phyloP scores from a whole-genome alignment of 2,329 filamentous ascomycete species.

The Aquanectria penicillioides region DNA sequence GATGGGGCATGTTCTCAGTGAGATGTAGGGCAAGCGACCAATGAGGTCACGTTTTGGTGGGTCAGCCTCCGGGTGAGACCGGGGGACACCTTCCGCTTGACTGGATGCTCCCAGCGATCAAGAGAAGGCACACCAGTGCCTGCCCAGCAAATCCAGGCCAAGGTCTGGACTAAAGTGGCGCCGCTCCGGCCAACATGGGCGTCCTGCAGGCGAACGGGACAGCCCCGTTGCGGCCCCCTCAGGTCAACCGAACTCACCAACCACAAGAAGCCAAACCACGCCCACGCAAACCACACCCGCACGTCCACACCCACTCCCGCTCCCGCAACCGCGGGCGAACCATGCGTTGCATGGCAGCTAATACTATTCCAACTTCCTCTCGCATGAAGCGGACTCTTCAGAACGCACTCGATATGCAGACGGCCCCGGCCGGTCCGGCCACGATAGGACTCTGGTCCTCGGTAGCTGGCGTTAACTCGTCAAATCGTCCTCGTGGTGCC shows the following conservation, averaged over 20 bases:
- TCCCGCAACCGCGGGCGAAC: neutral
- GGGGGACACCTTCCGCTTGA: too few species aligned
- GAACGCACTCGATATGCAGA: constrained; percentile 9
- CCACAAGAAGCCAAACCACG: too few species aligned
- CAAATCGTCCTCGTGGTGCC: neutral
- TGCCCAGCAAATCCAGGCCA: too few species aligned
- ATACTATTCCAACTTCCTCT: neutral
- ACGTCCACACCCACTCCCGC: neutral
- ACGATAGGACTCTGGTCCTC: neutral
- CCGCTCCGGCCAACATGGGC: constrained; percentile 4
- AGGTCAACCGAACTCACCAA: neutral
- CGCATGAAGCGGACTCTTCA: neutral
- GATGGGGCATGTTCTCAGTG: too few species aligned
- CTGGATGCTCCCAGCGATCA: too few species aligned
- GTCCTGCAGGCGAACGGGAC: neutral
- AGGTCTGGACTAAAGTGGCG: constrained; percentile 11
- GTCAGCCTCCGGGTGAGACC: too few species aligned
- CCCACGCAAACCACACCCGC: too few species aligned
- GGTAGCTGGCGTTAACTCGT: neutral
- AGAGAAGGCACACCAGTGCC: too few species aligned
- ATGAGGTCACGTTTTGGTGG: too few species aligned
- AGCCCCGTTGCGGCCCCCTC: too few species aligned
- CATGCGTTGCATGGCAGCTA: neutral
- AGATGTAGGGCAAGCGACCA: too few species aligned
- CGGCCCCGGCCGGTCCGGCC: neutral